Conservation (phyloP, 106 monocot species). For the Dendrobium catenatum region DNA sequence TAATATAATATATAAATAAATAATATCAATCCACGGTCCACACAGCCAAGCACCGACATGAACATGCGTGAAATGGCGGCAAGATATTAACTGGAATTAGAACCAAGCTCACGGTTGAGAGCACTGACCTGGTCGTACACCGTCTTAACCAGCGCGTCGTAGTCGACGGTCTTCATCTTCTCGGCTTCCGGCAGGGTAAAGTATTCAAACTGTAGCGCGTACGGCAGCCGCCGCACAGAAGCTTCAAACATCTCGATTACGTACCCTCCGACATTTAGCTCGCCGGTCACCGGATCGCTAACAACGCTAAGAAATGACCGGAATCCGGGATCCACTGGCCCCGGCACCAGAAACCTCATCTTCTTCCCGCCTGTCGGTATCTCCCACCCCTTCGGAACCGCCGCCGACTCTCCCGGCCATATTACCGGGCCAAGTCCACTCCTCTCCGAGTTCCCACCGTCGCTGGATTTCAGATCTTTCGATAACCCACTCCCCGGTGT, state of each 20-base stretch:
- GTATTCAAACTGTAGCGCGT: conserved; percentile 42
- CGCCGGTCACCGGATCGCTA: conserved; percentile 17
- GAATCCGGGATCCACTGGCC: conserved; percentile 37
- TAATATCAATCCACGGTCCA: no score
- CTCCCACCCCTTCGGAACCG: conserved; percentile 47
- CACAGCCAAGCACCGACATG: no score
- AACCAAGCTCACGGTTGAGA: no score
- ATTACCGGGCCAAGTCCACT: conserved; percentile 25
- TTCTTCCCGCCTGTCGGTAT: conserved; percentile 18
- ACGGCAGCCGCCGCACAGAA: conserved; percentile 41
- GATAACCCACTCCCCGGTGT: conserved; percentile 22
- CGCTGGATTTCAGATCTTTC: conserved; percentile 4
- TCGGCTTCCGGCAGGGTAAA: not conserved
- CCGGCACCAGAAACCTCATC: conserved; percentile 45
- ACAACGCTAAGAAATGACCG: conserved; percentile 26
- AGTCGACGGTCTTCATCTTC: conserved; percentile 16
- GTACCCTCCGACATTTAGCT: conserved; percentile 31
- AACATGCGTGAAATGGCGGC: not conserved
- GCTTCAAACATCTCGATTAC: conserved; percentile 65
- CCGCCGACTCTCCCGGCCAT: conserved; percentile 56
- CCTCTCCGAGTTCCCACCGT: not conserved
- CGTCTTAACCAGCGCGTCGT: conserved; percentile 27
- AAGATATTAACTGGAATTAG: not conserved
- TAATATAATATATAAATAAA: no score
- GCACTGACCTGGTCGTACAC: conserved; percentile 27